Evolutionary conservation across 2,329 filamentous ascomycete species (phyloP).

Genomic region (Hirsutella rhossiliensis): DNA sequence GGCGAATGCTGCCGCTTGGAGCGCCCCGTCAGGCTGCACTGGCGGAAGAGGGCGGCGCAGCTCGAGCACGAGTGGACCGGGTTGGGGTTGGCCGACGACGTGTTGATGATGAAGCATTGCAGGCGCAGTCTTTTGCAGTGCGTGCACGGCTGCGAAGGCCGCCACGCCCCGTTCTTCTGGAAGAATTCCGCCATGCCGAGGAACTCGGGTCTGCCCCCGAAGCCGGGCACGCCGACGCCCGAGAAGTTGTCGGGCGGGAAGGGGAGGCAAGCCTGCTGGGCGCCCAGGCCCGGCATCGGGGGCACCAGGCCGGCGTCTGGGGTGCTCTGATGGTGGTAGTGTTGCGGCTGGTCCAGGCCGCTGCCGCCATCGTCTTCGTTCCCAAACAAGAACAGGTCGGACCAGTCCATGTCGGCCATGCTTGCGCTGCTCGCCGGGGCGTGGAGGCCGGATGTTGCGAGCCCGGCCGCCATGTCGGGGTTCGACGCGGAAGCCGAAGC

Average conservation of each 20-base stretch:
- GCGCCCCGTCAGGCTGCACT: conserved; percentile 32
- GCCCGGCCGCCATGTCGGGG: background rate
- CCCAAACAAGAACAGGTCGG: conserved; percentile 3
- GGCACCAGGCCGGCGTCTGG: background rate
- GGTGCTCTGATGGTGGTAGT: background rate
- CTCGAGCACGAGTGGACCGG: conserved; percentile 34
- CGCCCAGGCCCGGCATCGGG: background rate
- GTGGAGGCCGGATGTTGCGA: background rate
- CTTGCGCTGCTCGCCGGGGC: background rate
- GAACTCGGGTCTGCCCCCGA: conserved; percentile 1
- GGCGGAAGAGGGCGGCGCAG: conserved; percentile 35
- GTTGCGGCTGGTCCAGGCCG: background rate
- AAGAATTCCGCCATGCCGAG: conserved; percentile 24
- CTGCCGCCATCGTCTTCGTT: background rate
- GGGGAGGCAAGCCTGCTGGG: conserved; percentile 1
- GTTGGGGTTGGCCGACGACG: conserved; percentile 33
- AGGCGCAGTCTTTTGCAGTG: conserved; percentile 31
- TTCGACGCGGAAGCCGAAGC: background rate
- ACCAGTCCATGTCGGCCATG: conserved; percentile 4
- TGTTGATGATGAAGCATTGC: conserved; percentile 35
- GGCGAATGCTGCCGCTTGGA: conserved; percentile 30
- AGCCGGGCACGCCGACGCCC: background rate
- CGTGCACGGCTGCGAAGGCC: conserved; percentile 28
- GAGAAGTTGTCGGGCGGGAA: background rate
- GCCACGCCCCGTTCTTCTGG: conserved; percentile 26